Evolutionary conservation across 2,329 filamentous ascomycete genomes (phyloP).

Genomic region (Aureobasidium melanogenum): DNA sequence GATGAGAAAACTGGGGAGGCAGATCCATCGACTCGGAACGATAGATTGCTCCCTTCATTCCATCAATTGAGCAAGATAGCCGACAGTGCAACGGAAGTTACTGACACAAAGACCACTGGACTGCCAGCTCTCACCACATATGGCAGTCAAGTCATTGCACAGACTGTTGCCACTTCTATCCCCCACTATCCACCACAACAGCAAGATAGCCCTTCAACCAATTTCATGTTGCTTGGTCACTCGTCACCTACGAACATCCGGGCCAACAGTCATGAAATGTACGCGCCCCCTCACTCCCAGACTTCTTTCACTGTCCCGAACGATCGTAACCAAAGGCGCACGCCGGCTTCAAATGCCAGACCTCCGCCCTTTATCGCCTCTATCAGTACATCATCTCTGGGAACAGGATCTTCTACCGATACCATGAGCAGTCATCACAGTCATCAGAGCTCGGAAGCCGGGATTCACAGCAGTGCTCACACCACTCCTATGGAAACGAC

Average conservation of each 20-base stretch:
- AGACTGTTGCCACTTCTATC: slow-evolving; percentile 21
- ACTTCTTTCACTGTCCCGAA: slow-evolving; percentile 6
- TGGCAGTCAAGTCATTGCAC: slow-evolving; percentile 20
- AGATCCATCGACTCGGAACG: slow-evolving; percentile 16
- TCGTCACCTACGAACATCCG: slow-evolving; percentile 13
- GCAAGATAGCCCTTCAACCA: slow-evolving; percentile 21
- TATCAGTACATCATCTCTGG: background rate
- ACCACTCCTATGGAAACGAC: slow-evolving; percentile 27
- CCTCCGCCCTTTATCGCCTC: slow-evolving; percentile 6
- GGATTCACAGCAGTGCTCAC: slow-evolving; percentile 27
- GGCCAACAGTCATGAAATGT: slow-evolving; percentile 7
- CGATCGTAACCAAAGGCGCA: slow-evolving; percentile 7
- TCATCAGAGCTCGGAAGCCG: slow-evolving; percentile 20
- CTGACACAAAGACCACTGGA: slow-evolving; percentile 14
- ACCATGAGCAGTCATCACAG: slow-evolving; percentile 20
- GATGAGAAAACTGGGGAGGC: slow-evolving; percentile 5
- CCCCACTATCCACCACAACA: slow-evolving; percentile 18
- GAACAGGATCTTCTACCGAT: slow-evolving; percentile 20
- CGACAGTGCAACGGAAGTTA: slow-evolving; percentile 20
- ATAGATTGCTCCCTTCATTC: slow-evolving; percentile 26
- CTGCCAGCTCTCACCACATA: slow-evolving; percentile 12
- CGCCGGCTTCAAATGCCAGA: background rate
- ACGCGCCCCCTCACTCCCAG: slow-evolving; percentile 13
- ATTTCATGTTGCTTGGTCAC: slow-evolving; percentile 12
- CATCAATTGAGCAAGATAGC: slow-evolving; percentile 24